Base-by-base conservation (phyloP, 257 asterid species). In the Petrea volubilis region DNA sequence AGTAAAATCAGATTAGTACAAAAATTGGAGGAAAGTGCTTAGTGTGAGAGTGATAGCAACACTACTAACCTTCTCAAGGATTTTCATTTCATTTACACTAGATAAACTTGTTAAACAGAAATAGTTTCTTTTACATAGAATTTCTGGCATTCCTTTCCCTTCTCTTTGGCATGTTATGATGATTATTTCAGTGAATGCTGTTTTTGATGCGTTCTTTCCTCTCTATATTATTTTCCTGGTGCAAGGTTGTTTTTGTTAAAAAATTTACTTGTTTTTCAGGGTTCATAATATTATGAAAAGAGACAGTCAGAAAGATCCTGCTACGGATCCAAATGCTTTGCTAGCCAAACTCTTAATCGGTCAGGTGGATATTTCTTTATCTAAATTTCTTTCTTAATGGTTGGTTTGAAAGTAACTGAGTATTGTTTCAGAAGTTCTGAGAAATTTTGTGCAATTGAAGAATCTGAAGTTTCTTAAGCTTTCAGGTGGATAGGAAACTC, bases 401-500 rank as follows among this genome's bases (percentile, higher is more conserved):
- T 57, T 20, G 50, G 31, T 63, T 36, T 44, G n/a, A 34, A 64
- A 66, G 59, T 73, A 47, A 60, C 57, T 46, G 49, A 41, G 57
- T 14, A 17, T 27, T 41, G 21, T 52, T 40, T 67, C 6, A 31
- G 29, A 66, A 69, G 33, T 66, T 65, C 4, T 33, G 29, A 55
- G 70, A 60, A 15, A 57, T 55, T 43, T 41, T 52, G 4, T 75
- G 68, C 49, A 77, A 74, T 67, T 74, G 72, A 63, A 72, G 72
- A 72, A 52, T 52, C 65, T 75, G 68, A 74, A 46, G 41, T 43
- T 63, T 44, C 72, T 11, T 72, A 72, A 74, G 25, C 68, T 81
- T 77, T 81, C 86, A 94, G 98, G 96, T 94, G 57, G 98, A 94
- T 67, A 78, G 98, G 79, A 94, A 91, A 75, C 87, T 94, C 62